Percentiles rank a stretch among this genome's conserved stretches.
Evolutionary conservation across 75 land plant genomes (phyloP).

Genomic region (Azolla pinnata): DNA sequence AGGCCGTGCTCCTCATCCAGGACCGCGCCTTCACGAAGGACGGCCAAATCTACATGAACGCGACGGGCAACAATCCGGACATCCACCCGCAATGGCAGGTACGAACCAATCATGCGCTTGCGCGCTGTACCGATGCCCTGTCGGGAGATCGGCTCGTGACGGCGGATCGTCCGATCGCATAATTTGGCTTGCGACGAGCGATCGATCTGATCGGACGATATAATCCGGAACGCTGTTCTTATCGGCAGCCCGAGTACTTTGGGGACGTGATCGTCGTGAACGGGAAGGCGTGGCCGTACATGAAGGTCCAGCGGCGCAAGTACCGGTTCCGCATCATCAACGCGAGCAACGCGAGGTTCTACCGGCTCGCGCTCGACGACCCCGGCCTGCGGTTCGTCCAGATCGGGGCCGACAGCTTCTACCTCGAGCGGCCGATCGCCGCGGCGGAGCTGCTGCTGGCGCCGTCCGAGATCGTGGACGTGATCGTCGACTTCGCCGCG

Average conservation of each 20-base stretch:
- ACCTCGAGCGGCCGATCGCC: slow-evolving; percentile 8
- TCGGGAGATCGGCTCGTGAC: too few species aligned
- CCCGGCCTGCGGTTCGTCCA: slow-evolving; percentile 1
- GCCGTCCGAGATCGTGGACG: slow-evolving; percentile 24
- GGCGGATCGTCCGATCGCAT: too few species aligned
- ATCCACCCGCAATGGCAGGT: too few species aligned
- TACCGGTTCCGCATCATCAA: slow-evolving; percentile 22
- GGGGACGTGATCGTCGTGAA: slow-evolving; percentile 19
- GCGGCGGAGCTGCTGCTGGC: slow-evolving; percentile 7
- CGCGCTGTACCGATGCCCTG: too few species aligned
- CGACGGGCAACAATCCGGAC: too few species aligned
- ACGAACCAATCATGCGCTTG: too few species aligned
- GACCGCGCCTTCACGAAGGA: too few species aligned
- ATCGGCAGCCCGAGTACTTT: slow-evolving; percentile 24
- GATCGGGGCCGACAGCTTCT: slow-evolving; percentile 20
- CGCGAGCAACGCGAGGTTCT: slow-evolving; percentile 20
- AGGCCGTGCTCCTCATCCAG: too few species aligned
- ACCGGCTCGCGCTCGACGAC: slow-evolving; percentile 13
- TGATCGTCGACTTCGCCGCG: slow-evolving; percentile 20
- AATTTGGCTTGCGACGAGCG: too few species aligned
- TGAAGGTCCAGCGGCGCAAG: slow-evolving; percentile 7
- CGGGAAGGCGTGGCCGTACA: slow-evolving; percentile 28
- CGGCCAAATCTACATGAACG: too few species aligned
- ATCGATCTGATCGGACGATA: too few species aligned
- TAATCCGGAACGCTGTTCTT: too few species aligned